Percentiles rank a stretch among this genome's conserved stretches.
Evolutionary conservation across 495 filamentous ascomycete species (phyloP).

Genomic region (Aspergillus bridgeri): DNA sequence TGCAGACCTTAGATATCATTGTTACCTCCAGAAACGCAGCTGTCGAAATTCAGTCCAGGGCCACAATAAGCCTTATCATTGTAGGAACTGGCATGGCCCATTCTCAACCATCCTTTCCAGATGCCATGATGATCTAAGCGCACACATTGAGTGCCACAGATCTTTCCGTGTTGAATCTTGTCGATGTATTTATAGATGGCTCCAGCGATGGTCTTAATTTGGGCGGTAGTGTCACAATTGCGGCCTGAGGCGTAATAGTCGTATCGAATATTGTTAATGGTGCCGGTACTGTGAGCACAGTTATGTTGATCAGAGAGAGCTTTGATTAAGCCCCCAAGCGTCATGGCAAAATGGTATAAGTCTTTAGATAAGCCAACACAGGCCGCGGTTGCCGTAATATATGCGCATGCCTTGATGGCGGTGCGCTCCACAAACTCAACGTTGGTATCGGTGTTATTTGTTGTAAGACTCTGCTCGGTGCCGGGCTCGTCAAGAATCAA

Average conservation of each 20-base stretch:
- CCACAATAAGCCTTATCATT: background rate
- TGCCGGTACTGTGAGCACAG: background rate
- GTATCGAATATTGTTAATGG: background rate
- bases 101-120: constrained; percentile 2
- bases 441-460: background rate
- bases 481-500: background rate
- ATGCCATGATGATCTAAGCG: background rate
- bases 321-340: background rate
- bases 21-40: background rate
- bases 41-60: background rate
- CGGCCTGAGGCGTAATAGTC: background rate
- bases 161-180: background rate
- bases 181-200: background rate
- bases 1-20: constrained; percentile 3
- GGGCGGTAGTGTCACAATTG: background rate
- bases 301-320: constrained; percentile 1
- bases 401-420: background rate
- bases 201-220: background rate
- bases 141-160: constrained; percentile 3
- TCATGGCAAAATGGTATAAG: background rate
- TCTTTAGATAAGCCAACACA: background rate
- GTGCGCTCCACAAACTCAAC: background rate
- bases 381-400: background rate
- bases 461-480: background rate
- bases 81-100: background rate